Evolutionary conservation across 495 filamentous ascomycete species (phyloP), one percentile per base, ranked within the genome.

Genomic region (Apodospora peruviana): DNA sequence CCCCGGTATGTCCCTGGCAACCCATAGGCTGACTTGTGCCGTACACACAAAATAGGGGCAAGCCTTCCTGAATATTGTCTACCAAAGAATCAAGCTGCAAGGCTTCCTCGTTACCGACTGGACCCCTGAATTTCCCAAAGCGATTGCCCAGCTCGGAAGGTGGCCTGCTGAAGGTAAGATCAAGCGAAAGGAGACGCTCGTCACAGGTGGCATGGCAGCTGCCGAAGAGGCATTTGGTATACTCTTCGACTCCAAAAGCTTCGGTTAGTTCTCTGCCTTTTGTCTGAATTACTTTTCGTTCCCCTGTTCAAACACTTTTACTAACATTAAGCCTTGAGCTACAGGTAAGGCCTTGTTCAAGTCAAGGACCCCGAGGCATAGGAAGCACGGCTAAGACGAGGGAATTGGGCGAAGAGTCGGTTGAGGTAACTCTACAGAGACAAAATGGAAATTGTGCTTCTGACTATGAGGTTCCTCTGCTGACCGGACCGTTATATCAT

Each of bases 31-130:
- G 27, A 12, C 4, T 12, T 20, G 9, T 21, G 39, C 23, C 18
- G 40, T 29, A 4, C 24, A n/a, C 3, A 17, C 38, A 40, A 39
- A 46, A 39, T 3, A 20, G 9, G 59, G 34, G 16, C 45, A 58
- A 22, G 70, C 65, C 59, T 52, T 68, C 14, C 43, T 47, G 29
- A 51, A 48, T 50, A 59, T 74, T 20, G 65, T 68, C 12, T 40
- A 55, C 12, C 69, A 73, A 54, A 52, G 73, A 20, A 58, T 63
- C 55, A 58, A 42, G 52, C 56, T 86, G 55, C 70, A 77, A 50
- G 84, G 85, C 0, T 84, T 89, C 65, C 79, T 87, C 41, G 68
- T 82, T 21, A 55, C 74, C 10, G 83, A 87, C 62, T 76, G 67
- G 52, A 44, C 52, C 9, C 38, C 60, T 7, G 67, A 78, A 34